Evolutionary conservation across 768 basidiomycete species (phyloP).

Genomic region (Pisolithus sp.): DNA sequence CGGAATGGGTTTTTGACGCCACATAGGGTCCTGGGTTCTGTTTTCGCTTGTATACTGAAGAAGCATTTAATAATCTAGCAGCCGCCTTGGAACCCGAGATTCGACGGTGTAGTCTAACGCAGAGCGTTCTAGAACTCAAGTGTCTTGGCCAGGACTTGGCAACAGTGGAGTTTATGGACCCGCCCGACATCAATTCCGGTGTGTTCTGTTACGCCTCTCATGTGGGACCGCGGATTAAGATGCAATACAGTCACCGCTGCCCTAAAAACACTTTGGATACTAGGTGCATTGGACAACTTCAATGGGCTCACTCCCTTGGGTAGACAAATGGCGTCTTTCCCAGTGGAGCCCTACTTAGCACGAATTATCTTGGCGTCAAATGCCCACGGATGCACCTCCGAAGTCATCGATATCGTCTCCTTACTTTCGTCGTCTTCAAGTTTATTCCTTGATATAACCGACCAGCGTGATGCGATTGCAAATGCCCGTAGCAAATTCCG

Average conservation of each 20-base stretch:
- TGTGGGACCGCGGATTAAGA: not conserved
- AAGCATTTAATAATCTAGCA: slow-evolving; percentile 61
- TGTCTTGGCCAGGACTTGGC: slow-evolving; percentile 78
- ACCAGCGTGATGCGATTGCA: slow-evolving; percentile 65
- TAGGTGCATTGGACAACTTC: slow-evolving; percentile 69
- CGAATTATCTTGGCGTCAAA: slow-evolving; percentile 76
- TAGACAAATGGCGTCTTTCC: slow-evolving; percentile 81
- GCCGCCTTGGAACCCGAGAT: slow-evolving; percentile 83
- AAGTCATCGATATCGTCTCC: slow-evolving; percentile 81
- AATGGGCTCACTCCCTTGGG: slow-evolving; percentile 68
- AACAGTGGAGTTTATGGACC: slow-evolving; percentile 83
- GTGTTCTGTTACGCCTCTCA: slow-evolving; percentile 23
- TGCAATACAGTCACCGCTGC: slow-evolving; percentile 47
- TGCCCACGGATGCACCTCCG: slow-evolving; percentile 62
- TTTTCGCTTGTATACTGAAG: slow-evolving; percentile 89
- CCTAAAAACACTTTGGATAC: slow-evolving; percentile 65
- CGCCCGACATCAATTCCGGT: slow-evolving; percentile 72
- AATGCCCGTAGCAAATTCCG: slow-evolving; percentile 73
- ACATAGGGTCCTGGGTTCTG: slow-evolving; percentile 72
- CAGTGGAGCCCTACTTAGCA: slow-evolving; percentile 81
- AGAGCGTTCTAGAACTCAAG: slow-evolving; percentile 80
- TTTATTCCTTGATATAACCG: slow-evolving; percentile 71
- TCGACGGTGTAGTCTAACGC: slow-evolving; percentile 75
- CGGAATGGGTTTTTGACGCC: slow-evolving; percentile 1
- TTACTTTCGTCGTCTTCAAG: slow-evolving; percentile 76